Base-by-base conservation (phyloP, 495 filamentous ascomycete species). In the Bryoglossum gracile region DNA sequence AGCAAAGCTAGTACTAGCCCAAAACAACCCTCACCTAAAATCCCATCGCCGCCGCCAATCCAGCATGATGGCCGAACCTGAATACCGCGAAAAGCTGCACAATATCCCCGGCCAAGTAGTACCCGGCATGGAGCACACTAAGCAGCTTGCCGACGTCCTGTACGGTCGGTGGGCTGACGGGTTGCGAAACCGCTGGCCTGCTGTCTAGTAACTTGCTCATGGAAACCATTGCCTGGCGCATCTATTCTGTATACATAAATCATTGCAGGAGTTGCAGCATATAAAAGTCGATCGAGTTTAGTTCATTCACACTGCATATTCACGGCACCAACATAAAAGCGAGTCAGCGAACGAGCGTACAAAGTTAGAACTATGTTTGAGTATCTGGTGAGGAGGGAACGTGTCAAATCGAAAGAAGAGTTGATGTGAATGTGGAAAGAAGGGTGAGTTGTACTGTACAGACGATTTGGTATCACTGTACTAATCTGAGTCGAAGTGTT, bases 161-260 rank as follows among this genome's bases (percentile, higher is more conserved):
- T 97, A 95, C 66, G 72, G 80, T 34, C 77, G 91, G 18, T 98
- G 92, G 92, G 75, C 84, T 1, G 87, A 94, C 51, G 89, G 87
- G 11, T 65, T 97, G 58, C 81, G 82, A 57, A 77, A 73, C 43
- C 74, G 91, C 46, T 98, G 91, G 91, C 76, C 78, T 14, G 67
- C 68, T 25, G 62, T 76, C 16, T 81, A 63, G n/a, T n/a, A n/a
- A 60, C 36, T 30, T 14, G 5, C 22, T 30, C 23, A 5, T 9
- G 9, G 11, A 23, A 8, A 19, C 23, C 25, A 43, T 54, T 46
- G 34, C 14, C 33, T 36, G 42, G 50, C 50, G 50, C 43, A 43
- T 32, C 25, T 48, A 46, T 55, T 45, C 34, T 8, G n/a, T 21
- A 19, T n/a, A 4, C 13, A 39, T 30, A 32, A 19, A 36, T 38